A percentile compares a stretch with the other conserved stretches of the same genome.
Conservation (phyloP, 768 basidiomycete species). For the Suillus lakei region DNA sequence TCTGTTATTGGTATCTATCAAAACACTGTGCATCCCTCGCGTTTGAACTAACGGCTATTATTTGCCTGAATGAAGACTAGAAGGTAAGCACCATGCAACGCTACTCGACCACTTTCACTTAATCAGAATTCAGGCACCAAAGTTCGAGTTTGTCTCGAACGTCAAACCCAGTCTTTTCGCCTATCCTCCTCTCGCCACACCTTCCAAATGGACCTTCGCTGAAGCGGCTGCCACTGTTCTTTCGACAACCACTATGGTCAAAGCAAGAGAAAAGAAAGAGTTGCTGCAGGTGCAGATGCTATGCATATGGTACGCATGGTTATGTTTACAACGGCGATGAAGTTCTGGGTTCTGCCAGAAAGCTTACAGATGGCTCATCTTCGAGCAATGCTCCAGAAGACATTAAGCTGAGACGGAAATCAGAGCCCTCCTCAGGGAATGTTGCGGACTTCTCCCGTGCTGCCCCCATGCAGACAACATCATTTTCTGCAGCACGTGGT, state of each 20-base stretch:
- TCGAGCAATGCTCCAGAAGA: constrained; percentile 56
- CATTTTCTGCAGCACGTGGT: too few species aligned
- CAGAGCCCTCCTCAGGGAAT: constrained; percentile 76
- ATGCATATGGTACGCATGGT: constrained; percentile 76
- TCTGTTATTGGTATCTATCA: constrained; percentile 99
- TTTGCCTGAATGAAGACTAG: constrained; percentile 85
- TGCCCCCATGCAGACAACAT: constrained; percentile 87
- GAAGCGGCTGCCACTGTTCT: constrained; percentile 95
- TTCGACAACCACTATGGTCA: constrained; percentile 96
- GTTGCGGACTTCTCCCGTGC: constrained; percentile 91
- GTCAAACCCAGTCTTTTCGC: constrained; percentile 91
- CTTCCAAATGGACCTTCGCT: constrained; percentile 86
- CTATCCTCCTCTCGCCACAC: constrained; percentile 84
- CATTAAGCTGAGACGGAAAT: constrained; percentile 55
- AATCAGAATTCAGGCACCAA: constrained; percentile 68
- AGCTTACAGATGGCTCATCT: constrained; percentile 60
- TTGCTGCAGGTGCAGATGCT: constrained; percentile 74
- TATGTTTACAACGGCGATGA: constrained; percentile 42
- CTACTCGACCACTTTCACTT: constrained; percentile 6
- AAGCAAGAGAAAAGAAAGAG: constrained; percentile 92
- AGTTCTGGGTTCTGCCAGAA: constrained; percentile 45
- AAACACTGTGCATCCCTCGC: constrained; percentile 92
- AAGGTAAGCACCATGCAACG: constrained; percentile 46
- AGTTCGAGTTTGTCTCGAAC: constrained; percentile 90
- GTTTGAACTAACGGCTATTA: constrained; percentile 94